Evolutionary conservation across 371 early-diverging fungal species (phyloP), one percentile per base, ranked within the genome.

Genomic region (Mortierella sp.): DNA sequence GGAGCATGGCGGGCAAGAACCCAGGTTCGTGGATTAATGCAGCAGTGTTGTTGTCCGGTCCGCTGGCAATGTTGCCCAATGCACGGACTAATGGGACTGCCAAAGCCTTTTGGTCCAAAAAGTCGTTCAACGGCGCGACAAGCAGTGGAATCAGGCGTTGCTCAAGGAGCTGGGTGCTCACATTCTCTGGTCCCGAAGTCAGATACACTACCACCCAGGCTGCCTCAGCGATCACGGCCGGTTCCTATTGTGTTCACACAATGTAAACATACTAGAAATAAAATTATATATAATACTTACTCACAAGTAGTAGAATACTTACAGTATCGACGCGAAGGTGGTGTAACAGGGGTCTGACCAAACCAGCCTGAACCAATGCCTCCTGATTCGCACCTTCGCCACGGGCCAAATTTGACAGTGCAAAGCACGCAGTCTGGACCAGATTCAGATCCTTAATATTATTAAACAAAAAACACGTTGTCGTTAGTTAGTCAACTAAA

Each of bases 371-470:
- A 28, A 88, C 81, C 24, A 88, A 78, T 21, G 71, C 81, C n/a
- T 84, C 79, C 30, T 86, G 63, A 24, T 85, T 83, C 0, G 84
- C 73, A 60, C 86, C 85, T 30, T 85, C 83, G 19, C 85, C 86
- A 46, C 91, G 89, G 4, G 89, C 87, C 72, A 93, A 65, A 63
- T 90, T 92, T n/a, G 92, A 90, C 27, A 93, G 55, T 4, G 93
- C 91, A 80, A 93, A 92, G 73, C 93, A 93, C 8, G 85, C 86
- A 2, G 91, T 89, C 60, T 90, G 89, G n/a, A 90, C 78, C 39
- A 90, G 54, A 7, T 79, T 71, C 37, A 82, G 56, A 56, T 87
- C 83, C 87, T 72, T 37, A 9, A 53, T 41, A 21, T 28, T 4
- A 9, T 17, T 34, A 2, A 30, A 14, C n/a, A 39, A 8, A 44